Evolutionary conservation across 495 filamentous ascomycete species (phyloP).

Genomic region (Hypoxylon fuscum): DNA sequence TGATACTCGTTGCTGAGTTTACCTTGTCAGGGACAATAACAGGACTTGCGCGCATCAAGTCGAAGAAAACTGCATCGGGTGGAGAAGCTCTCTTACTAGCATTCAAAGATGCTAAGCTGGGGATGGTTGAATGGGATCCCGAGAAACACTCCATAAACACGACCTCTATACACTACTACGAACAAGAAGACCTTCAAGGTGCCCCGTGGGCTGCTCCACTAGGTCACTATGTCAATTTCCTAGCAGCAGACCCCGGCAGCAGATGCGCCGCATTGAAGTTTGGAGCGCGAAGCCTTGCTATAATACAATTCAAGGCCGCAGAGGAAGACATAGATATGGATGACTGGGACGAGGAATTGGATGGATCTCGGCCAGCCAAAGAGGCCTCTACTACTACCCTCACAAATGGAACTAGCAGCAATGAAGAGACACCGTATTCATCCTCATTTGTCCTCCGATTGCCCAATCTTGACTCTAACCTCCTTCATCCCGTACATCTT

Average conservation of each 20-base stretch:
- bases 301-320: constrained; percentile 89
- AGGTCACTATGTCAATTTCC: constrained; percentile 73
- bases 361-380: constrained; percentile 62
- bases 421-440: constrained; percentile 78
- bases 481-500: constrained; percentile 88
- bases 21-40: constrained; percentile 82
- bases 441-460: constrained; percentile 91
- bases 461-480: constrained; percentile 83
- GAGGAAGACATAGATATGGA: constrained; percentile 90
- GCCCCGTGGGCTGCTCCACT: constrained; percentile 79
- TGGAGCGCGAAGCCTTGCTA: constrained; percentile 85
- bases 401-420: constrained; percentile 63
- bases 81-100: constrained; percentile 86
- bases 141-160: constrained; percentile 79
- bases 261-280: constrained; percentile 95
- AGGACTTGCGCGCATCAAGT: constrained; percentile 79
- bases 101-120: constrained; percentile 89
- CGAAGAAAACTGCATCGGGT: constrained; percentile 73
- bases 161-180: constrained; percentile 96
- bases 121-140: constrained; percentile 93
- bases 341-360: constrained; percentile 84
- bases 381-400: constrained; percentile 51
- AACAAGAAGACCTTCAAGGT: constrained; percentile 83
- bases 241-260: constrained; percentile 90
- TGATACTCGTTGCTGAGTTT: constrained; percentile 88